These are phyloP conservation scores for Rhexocercosporidium sp. DNA, from an alignment of 2,329 filamentous ascomycete species.

Conservation along the genomic window DNA sequence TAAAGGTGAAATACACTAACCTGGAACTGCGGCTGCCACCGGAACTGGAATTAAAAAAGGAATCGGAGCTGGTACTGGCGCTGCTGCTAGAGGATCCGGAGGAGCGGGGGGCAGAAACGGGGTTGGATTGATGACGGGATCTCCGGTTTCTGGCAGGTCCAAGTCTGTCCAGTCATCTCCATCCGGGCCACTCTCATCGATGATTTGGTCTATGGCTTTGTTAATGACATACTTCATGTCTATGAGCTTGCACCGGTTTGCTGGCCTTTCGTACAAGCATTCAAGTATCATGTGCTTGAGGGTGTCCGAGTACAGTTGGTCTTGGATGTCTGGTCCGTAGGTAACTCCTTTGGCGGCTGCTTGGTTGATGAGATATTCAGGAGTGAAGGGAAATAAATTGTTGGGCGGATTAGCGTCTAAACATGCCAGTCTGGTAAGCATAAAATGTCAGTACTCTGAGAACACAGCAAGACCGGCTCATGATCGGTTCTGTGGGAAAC, in stretches of 20 bases:
- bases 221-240: background rate
- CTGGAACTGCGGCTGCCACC: too few relatives aligned
- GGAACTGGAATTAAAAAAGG: background rate
- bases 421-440: background rate
- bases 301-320: background rate
- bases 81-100: background rate
- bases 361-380: background rate
- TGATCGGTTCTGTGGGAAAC: background rate
- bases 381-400: background rate
- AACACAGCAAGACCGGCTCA: background rate
- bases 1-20: background rate
- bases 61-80: background rate
- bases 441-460: background rate
- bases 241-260: background rate
- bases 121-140: background rate
- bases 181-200: background rate
- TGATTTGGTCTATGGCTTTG: background rate
- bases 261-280: slow-evolving; percentile 14
- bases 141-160: background rate
- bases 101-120: background rate
- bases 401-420: background rate
- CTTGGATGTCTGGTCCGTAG: slow-evolving; percentile 5
- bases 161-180: background rate
- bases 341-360: background rate
- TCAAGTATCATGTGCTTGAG: slow-evolving; percentile 10